These are phyloP conservation scores for Tephrocybe sp. DNA, from an alignment of 768 basidiomycete species.

Conservation along the genomic window DNA sequence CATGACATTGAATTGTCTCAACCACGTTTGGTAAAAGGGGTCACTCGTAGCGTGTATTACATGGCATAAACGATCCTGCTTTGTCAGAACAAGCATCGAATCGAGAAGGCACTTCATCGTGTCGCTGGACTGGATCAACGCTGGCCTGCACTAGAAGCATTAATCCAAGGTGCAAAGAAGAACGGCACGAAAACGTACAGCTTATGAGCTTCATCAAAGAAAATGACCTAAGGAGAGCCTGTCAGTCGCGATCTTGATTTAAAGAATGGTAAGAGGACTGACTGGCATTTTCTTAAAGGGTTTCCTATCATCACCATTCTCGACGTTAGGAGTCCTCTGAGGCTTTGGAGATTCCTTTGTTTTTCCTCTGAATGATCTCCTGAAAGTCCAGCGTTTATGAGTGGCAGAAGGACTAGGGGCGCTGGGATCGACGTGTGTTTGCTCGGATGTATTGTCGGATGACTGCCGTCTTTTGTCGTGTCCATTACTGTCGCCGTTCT, in stretches of 20 bases:
- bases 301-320: slow-evolving; percentile 33
- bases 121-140: slow-evolving; percentile 73
- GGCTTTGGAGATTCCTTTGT: slow-evolving; percentile 22
- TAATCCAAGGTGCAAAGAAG: not conserved
- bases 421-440: slow-evolving; percentile 38
- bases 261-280: not conserved
- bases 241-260: no score
- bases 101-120: slow-evolving; percentile 86
- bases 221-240: slow-evolving; percentile 46
- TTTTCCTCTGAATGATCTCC: slow-evolving; percentile 28
- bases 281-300: slow-evolving; percentile 51
- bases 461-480: slow-evolving; percentile 26
- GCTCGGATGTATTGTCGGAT: slow-evolving; percentile 36
- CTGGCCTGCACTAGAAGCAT: slow-evolving; percentile 46
- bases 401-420: slow-evolving; percentile 20
- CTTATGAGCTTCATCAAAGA: slow-evolving; percentile 87
- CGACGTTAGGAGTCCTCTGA: slow-evolving; percentile 20
- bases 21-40: slow-evolving; percentile 84
- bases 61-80: slow-evolving; percentile 84
- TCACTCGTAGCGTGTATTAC: slow-evolving; percentile 83
- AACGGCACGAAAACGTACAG: slow-evolving; percentile 46
- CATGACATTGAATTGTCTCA: slow-evolving; percentile 77
- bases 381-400: slow-evolving; percentile 32
- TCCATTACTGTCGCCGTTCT: slow-evolving; percentile 22
- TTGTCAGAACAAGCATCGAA: slow-evolving; percentile 83